Base-by-base conservation (phyloP, 208 protist genomes). In the Trypanosomatidae sp. region DNA sequence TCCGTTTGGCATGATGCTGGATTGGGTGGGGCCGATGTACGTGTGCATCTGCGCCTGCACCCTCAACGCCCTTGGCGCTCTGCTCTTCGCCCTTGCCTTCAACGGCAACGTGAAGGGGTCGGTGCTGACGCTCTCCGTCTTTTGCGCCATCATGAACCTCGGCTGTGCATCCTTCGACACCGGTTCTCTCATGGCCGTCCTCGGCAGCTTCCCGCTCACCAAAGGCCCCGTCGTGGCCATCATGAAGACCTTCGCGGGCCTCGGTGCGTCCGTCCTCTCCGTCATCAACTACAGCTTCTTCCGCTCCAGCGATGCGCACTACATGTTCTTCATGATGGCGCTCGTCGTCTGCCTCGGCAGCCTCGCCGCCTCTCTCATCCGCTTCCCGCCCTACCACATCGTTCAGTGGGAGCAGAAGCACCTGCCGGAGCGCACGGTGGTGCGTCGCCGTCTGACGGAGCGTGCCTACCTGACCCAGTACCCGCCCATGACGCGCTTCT, bases 101-200 rank as follows among this genome's bases (percentile, higher is more conserved):
- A 60, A 85, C 12, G 85, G 79, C 28, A 41, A 79, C n/a, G 84
- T 93, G 64, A 64, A 56, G 25, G 70, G 65, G 43, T 59, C 17
- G 15, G 75, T 87, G 1, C 28, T 82, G 50, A 75, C 62, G 15
- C 84, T 92, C 59, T 44, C 79, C 59, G 68, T 92, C 43, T 90
- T 90, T 68, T 79, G 76, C 62, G 84, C 84, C 36, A 82, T 92
- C 53, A 70, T 89, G 76, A 83, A 88, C 73, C 78, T 87, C 47
- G 87, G 87, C 46, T 88, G 84, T 30, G 33, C 75, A 22, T 80
- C 68, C 30, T 87, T 92, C 56, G 88, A 90, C 49, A 77, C 79
- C 13, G 83, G 81, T n/a, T 83, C 88, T n/a, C 74, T 92, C n/a
- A 92, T 92, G 88, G 74, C 88, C 5, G 53, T 88, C 7, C 71